Evolutionary conservation across 768 basidiomycete genomes (phyloP), one percentile per base, ranked within the genome.

Genomic region (Gelatoporia subvermispora): DNA sequence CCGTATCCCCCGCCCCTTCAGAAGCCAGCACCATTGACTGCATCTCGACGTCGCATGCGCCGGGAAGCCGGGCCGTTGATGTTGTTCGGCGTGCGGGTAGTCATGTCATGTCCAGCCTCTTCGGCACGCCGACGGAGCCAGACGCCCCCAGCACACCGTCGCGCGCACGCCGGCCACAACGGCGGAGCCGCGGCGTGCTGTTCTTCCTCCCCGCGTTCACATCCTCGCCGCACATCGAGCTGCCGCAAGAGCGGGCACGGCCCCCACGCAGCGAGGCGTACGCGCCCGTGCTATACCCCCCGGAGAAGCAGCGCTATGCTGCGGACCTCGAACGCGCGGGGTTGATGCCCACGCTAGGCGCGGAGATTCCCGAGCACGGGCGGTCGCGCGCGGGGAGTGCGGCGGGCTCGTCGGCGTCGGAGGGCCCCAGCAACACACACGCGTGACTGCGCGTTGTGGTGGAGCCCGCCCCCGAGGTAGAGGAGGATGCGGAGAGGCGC

Each of bases 131-230:
- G 24, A 60, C 64, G 17, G 45, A 58, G 39, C 66, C 68, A 24
- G 65, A 70, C 17, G 53, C 65, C 3, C 71, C 75, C 1, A 72
- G 78, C 23, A 74, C 77, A 1, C 74, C 79, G 36, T 59, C 75
- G 39, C 75, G 77, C 41, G 65, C 71, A 40, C 67, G 78, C 48
- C 66, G 65, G 20, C 71, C 77, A 10, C 49, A 54, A 35, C 52
- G 48, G 70, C 72, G 48, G 63, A 75, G 76, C 41, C 76, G 81
- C 35, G 82, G 85, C 28, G 78, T 88, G 35, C 66, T 90, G 42
- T 90, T 87, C 68, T 89, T 90, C 73, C 74, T 92, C 43, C 89
- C 89, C 18, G 85, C 88, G 28, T 82, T 88, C 57, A 85, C 90
- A 62, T 74, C 85, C 3, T 72, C 79, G 9, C 63, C 68, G 13